These are phyloP conservation scores for Candida tropicalis DNA, from an alignment of 1,139 yeast genomes.

Conservation along the genomic window DNA sequence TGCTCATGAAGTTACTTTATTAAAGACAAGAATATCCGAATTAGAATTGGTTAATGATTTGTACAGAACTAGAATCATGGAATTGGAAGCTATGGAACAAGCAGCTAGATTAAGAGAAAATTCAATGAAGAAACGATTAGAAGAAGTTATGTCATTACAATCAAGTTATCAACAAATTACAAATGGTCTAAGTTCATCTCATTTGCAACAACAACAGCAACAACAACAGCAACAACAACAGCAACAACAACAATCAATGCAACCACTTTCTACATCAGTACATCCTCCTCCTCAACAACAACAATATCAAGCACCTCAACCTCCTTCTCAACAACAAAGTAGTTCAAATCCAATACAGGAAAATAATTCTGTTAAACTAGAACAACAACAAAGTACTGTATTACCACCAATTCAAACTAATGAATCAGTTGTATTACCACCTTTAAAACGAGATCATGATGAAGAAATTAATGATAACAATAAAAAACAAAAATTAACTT, in stretches of 20 bases:
- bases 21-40: constrained; percentile 82
- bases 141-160: constrained; percentile 39
- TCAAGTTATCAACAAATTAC: constrained; percentile 7
- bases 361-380: background rate
- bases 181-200: background rate
- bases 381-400: constrained; percentile 4
- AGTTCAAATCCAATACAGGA: background rate
- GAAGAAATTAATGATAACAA: constrained; percentile 14
- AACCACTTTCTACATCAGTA: background rate
- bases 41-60: constrained; percentile 87
- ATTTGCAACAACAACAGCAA: constrained; percentile 5
- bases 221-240: constrained; percentile 7
- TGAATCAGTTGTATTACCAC: constrained; percentile 20
- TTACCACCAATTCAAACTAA: constrained; percentile 13
- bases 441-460: constrained; percentile 30
- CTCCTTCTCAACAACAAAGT: constrained; percentile 1
- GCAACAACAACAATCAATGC: constrained; percentile 1
- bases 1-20: constrained; percentile 49
- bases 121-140: constrained; percentile 51
- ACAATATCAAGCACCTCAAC: background rate
- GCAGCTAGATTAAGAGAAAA: constrained; percentile 56
- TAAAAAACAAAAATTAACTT: constrained; percentile 18
- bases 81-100: constrained; percentile 72
- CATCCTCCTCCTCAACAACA: constrained; percentile 1
- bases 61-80: constrained; percentile 78